These are phyloP conservation scores for Picea engelmannii DNA, from an alignment of 83 land plant species.

Conservation along the genomic window DNA sequence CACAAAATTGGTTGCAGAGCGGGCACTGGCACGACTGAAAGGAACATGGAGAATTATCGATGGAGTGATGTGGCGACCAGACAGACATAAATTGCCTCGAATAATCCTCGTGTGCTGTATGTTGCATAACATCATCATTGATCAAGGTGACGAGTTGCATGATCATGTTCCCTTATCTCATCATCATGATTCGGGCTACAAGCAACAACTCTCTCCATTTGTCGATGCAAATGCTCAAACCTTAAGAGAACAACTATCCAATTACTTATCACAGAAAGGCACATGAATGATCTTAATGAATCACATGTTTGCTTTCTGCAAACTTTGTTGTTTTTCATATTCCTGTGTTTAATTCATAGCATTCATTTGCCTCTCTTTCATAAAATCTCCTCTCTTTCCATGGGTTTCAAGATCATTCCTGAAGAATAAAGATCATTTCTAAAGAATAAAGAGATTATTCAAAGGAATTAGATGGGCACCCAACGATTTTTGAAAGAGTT, in stretches of 20 bases:
- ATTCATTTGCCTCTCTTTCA: no score
- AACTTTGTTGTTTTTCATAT: no score
- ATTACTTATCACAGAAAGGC: conserved; percentile 26
- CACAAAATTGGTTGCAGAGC: conserved; percentile 53
- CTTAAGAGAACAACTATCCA: conserved; percentile 41
- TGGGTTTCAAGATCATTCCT: no score
- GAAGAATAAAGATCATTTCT: no score
- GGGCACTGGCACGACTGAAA: conserved; percentile 69
- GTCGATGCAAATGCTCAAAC: conserved; percentile 24
- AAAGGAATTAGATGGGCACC: no score
- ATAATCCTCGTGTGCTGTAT: conserved; percentile 80
- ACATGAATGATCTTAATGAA: conserved; percentile 5
- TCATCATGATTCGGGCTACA: conserved; percentile 72
- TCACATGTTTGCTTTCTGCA: no score
- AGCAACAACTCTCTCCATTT: conserved; percentile 41
- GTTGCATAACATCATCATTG: conserved; percentile 87
- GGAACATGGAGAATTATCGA: conserved; percentile 81
- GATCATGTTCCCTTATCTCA: conserved; percentile 43
- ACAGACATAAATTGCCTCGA: conserved; percentile 71
- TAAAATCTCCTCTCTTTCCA: no score
- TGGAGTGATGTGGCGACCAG: conserved; percentile 79
- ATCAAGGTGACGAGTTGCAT: conserved; percentile 63
- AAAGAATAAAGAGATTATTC: no score
- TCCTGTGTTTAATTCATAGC: no score
- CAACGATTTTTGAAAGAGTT: no score